Evolutionary conservation across 148 eudicot genomes (phyloP).

Genomic region (Pharnaceum exiguum): DNA sequence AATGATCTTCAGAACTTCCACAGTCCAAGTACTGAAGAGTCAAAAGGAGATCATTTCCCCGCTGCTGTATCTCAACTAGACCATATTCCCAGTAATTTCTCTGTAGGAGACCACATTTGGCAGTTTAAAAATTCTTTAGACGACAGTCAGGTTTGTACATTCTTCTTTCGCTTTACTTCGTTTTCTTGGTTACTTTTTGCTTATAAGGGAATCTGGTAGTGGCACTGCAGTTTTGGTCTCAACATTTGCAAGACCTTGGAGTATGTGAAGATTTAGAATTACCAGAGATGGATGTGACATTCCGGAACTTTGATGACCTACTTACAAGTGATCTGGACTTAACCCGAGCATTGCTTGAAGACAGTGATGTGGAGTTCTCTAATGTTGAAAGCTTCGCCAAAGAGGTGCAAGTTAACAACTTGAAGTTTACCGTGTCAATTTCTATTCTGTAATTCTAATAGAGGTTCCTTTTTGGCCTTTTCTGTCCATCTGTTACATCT

Average conservation of each 20-base stretch:
- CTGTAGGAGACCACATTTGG: slow-evolving; percentile 50
- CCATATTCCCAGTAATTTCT: slow-evolving; percentile 20
- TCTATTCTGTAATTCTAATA: background rate
- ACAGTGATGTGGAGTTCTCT: slow-evolving; percentile 17
- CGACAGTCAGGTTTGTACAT: slow-evolving; percentile 46
- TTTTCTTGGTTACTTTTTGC: background rate
- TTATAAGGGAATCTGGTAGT: background rate
- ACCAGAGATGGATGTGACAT: slow-evolving; percentile 70
- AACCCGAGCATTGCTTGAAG: slow-evolving; percentile 29
- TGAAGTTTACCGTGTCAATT: background rate
- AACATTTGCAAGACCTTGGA: slow-evolving; percentile 72
- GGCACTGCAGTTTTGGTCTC: slow-evolving; percentile 61
- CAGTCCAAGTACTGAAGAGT: slow-evolving; percentile 14
- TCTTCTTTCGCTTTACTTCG: background rate
- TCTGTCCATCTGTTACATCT: background rate
- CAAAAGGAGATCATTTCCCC: slow-evolving; percentile 27
- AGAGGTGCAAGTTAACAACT: too few relatives aligned
- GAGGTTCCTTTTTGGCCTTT: background rate
- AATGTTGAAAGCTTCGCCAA: slow-evolving; percentile 18
- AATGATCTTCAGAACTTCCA: slow-evolving; percentile 22
- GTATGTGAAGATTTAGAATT: slow-evolving; percentile 51
- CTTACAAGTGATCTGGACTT: slow-evolving; percentile 45
- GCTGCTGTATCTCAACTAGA: slow-evolving; percentile 43
- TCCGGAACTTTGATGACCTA: slow-evolving; percentile 64
- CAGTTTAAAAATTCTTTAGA: slow-evolving; percentile 35